Conservation (phyloP, 208 protist species). For the Blastocrithidia nonstop region DNA sequence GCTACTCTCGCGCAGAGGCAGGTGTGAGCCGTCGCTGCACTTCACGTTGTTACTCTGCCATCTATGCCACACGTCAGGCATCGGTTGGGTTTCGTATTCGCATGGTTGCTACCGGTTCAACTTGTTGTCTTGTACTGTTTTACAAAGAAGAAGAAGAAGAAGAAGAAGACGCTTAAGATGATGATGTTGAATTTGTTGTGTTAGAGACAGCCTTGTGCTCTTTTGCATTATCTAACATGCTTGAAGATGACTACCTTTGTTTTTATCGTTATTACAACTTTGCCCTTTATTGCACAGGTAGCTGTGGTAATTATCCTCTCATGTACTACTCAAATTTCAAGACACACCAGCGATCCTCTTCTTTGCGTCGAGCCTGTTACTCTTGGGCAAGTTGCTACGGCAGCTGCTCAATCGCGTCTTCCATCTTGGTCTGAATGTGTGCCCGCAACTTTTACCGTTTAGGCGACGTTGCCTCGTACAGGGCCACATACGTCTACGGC, state of each 20-base stretch:
- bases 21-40: constrained; percentile 7
- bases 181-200: not conserved
- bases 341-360: constrained; percentile 54
- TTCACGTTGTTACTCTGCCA: constrained; percentile 38
- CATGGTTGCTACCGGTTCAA: constrained; percentile 39
- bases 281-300: too few species aligned
- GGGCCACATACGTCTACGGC: constrained; percentile 82
- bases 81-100: constrained; percentile 71
- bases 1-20: constrained; percentile 14
- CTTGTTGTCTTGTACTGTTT: too few species aligned
- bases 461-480: constrained; percentile 58
- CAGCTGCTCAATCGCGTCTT: constrained; percentile 48
- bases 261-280: too few species aligned
- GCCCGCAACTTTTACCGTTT: constrained; percentile 35
- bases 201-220: not conserved
- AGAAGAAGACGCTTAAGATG: not conserved
- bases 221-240: not conserved
- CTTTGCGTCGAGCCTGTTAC: constrained; percentile 32
- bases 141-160: constrained; percentile 5
- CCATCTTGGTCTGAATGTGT: constrained; percentile 76
- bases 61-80: constrained; percentile 50
- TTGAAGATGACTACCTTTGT: not conserved
- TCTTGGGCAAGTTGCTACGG: constrained; percentile 59
- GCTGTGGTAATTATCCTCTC: constrained; percentile 35
- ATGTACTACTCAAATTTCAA: constrained; percentile 78